These are phyloP conservation scores for Candida sanyiensis DNA, from an alignment of 805 yeast genomes.

Conservation along the genomic window DNA sequence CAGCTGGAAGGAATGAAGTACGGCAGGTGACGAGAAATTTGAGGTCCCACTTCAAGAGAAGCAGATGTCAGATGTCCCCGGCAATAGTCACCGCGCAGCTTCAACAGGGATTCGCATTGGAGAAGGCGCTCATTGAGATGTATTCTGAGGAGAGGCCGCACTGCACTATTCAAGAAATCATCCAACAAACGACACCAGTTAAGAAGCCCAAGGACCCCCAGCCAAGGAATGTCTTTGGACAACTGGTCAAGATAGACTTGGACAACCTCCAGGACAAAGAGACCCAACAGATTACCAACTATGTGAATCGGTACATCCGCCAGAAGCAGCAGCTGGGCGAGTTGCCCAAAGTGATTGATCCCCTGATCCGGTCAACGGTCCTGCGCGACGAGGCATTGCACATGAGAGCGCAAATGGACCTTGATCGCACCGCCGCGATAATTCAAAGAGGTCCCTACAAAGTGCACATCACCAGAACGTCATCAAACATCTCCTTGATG, in stretches of 20 bases:
- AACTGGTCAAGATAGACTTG: conserved; percentile 18
- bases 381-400: conserved; percentile 21
- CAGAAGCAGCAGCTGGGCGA: conserved; percentile 11
- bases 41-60: conserved; percentile 10
- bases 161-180: not conserved
- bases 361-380: conserved; percentile 9
- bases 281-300: conserved; percentile 13
- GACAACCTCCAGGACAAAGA: conserved; percentile 16
- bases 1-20: not conserved
- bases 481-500: conserved; percentile 14
- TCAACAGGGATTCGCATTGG: conserved; percentile 12
- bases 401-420: conserved; percentile 14
- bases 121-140: conserved; percentile 11
- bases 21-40: not conserved
- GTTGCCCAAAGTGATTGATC: conserved; percentile 19
- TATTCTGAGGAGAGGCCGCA: not conserved
- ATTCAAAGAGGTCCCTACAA: conserved; percentile 18
- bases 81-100: conserved; percentile 8
- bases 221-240: conserved; percentile 7
- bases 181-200: not conserved
- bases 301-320: conserved; percentile 14
- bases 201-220: conserved; percentile 3
- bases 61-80: conserved; percentile 21
- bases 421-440: conserved; percentile 5
- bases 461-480: conserved; percentile 12